Conservation (phyloP, 176 grass and related monocot genomes). For the Triticum turgidum region DNA sequence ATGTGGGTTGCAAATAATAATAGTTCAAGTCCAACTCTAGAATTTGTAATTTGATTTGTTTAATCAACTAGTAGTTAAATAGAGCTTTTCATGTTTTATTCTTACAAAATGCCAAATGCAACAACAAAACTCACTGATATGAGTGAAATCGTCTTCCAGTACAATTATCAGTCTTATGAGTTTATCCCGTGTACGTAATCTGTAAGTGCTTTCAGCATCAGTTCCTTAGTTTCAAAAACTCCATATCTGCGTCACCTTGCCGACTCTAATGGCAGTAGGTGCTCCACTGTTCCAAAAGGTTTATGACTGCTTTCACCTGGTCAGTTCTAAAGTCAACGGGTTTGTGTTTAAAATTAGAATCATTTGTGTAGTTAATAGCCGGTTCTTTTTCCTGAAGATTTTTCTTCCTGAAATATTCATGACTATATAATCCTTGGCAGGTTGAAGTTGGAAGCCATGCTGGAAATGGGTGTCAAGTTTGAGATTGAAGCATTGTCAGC, state of each 20-base stretch:
- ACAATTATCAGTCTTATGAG: background rate
- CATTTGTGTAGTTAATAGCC: background rate
- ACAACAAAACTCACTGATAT: background rate
- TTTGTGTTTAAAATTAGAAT: background rate
- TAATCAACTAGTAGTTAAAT: background rate
- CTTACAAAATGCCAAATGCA: background rate
- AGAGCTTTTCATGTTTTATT: background rate
- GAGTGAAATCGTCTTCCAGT: background rate
- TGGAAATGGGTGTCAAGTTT: conserved; percentile 89
- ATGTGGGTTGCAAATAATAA: background rate
- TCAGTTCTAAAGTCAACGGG: background rate
- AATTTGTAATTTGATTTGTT: background rate
- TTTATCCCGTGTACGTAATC: background rate
- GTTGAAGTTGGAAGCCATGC: conserved; percentile 73
- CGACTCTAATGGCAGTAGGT: background rate
- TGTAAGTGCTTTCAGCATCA: conserved; percentile 6
- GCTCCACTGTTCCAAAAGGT: background rate
- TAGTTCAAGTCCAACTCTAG: background rate
- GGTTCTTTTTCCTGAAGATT: background rate
- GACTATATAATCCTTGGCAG: conserved; percentile 38
- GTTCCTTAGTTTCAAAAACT: conserved; percentile 12
- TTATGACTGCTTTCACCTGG: background rate
- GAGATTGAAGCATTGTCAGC: conserved; percentile 91
- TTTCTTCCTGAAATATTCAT: conserved; percentile 21
- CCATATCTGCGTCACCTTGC: background rate